Conservation (phyloP, 2,329 filamentous ascomycete genomes). For the Aspergillus eucalypticola region DNA sequence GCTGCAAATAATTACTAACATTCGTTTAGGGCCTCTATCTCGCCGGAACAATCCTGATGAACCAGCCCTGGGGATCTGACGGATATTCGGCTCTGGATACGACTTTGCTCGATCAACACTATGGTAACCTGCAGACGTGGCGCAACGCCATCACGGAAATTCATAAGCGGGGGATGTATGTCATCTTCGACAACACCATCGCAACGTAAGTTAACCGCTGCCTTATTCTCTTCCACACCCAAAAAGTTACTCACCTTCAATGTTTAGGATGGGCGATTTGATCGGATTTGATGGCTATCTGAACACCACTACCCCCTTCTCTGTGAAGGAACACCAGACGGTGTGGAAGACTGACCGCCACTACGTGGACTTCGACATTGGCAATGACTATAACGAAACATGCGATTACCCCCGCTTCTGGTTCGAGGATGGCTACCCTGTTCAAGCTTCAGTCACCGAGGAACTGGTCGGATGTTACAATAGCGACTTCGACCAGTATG, state of each 20-base stretch:
- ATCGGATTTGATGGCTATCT: conserved; percentile 47
- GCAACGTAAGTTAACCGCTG: conserved; percentile 50
- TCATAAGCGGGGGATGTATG: conserved; percentile 63
- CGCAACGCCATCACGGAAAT: conserved; percentile 58
- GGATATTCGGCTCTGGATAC: conserved; percentile 61
- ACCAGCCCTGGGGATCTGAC: conserved; percentile 63
- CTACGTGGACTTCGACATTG: conserved; percentile 59
- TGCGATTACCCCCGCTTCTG: conserved; percentile 64
- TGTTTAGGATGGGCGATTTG: conserved; percentile 54
- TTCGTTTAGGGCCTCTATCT: conserved; percentile 57
- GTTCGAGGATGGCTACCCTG: conserved; percentile 55
- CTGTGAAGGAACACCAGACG: conserved; percentile 56
- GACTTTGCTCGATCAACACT: conserved; percentile 63
- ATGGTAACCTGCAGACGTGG: conserved; percentile 60
- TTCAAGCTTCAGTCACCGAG: conserved; percentile 48
- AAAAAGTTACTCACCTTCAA: neutral
- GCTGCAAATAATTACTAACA: neutral
- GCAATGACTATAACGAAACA: conserved; percentile 54
- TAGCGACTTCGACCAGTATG: conserved; percentile 65
- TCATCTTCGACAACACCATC: conserved; percentile 65
- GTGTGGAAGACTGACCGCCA: conserved; percentile 55
- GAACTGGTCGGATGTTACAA: conserved; percentile 57
- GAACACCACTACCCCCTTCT: conserved; percentile 57
- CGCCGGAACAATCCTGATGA: conserved; percentile 62
- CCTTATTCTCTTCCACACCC: neutral